Percentiles rank a stretch among this genome's conserved stretches.
Evolutionary conservation across 1,139 yeast genomes (phyloP).

Genomic region (Candida sanyaensis): DNA sequence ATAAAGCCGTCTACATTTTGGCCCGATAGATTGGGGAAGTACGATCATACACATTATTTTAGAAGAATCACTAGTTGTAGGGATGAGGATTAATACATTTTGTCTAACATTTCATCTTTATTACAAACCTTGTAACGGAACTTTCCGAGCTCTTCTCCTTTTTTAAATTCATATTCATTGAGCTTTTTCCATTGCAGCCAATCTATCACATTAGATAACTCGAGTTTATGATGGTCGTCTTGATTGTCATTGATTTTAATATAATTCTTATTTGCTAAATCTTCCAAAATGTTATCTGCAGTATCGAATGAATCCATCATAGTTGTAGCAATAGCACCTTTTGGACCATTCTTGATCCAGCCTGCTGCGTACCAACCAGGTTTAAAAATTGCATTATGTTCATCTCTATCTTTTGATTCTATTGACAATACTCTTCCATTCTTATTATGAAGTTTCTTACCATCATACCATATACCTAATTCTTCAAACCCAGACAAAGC

Average conservation of each 20-base stretch:
- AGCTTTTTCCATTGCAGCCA: slow-evolving; percentile 80
- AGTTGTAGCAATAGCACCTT: slow-evolving; percentile 90
- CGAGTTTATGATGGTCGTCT: slow-evolving; percentile 14
- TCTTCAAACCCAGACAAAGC: slow-evolving; percentile 61
- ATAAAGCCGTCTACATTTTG: slow-evolving; percentile 18
- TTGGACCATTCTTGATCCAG: slow-evolving; percentile 89
- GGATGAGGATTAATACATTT: slow-evolving; percentile 10
- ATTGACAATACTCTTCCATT: slow-evolving; percentile 57
- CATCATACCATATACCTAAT: slow-evolving; percentile 57
- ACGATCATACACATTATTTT: slow-evolving; percentile 38
- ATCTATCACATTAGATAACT: slow-evolving; percentile 19
- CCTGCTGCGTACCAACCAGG: slow-evolving; percentile 81
- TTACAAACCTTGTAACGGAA: slow-evolving; percentile 58
- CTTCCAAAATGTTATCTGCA: slow-evolving; percentile 64
- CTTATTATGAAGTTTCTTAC: slow-evolving; percentile 58
- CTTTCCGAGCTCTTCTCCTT: slow-evolving; percentile 53
- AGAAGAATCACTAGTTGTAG: slow-evolving; percentile 36
- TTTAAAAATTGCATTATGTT: slow-evolving; percentile 22
- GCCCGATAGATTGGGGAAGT: slow-evolving; percentile 28
- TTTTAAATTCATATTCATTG: slow-evolving; percentile 51
- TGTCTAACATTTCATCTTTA: slow-evolving; percentile 50
- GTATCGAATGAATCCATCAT: slow-evolving; percentile 84
- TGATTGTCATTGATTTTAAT: slow-evolving; percentile 16
- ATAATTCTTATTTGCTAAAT: slow-evolving; percentile 40
- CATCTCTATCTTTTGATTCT: slow-evolving; percentile 22